phyloP scores from a whole-genome alignment of 495 filamentous ascomycete species.

The Monascus purpureus region DNA sequence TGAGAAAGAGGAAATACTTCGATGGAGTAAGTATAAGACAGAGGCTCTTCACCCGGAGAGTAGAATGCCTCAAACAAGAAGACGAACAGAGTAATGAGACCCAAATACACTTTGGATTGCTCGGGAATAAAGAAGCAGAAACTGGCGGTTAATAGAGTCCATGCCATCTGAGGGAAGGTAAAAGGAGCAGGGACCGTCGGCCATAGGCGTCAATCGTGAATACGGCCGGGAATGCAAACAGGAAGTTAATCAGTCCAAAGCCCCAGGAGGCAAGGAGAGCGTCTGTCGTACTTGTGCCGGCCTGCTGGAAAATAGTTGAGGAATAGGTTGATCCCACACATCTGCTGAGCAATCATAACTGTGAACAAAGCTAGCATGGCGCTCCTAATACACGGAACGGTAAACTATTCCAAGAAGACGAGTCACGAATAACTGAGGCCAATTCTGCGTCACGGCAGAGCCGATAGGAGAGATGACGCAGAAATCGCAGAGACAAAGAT shows the following conservation, averaged over 20 bases:
- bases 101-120: constrained; percentile 28
- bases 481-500: constrained; percentile 50
- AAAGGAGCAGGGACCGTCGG: constrained; percentile 63
- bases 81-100: constrained; percentile 47
- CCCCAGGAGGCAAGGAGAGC: constrained; percentile 64
- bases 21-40: constrained; percentile 62
- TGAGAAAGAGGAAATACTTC: constrained; percentile 71
- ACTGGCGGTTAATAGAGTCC: constrained; percentile 60
- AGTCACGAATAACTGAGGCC: constrained; percentile 42
- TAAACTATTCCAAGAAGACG: constrained; percentile 54
- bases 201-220: constrained; percentile 81
- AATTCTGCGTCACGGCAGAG: constrained; percentile 39
- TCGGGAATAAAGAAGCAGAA: constrained; percentile 39
- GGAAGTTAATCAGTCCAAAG: constrained; percentile 68
- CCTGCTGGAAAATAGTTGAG: constrained; percentile 54
- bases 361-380: constrained; percentile 49
- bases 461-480: constrained; percentile 45
- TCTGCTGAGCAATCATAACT: constrained; percentile 58
- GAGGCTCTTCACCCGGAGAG: constrained; percentile 56
- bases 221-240: constrained; percentile 74
- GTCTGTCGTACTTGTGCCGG: constrained; percentile 39
- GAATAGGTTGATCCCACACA: constrained; percentile 50
- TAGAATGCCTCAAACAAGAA: constrained; percentile 57
- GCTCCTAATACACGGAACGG: constrained; percentile 51
- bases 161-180: constrained; percentile 77